Conservation (phyloP, 768 basidiomycete genomes). For the Trametes meyenii region DNA sequence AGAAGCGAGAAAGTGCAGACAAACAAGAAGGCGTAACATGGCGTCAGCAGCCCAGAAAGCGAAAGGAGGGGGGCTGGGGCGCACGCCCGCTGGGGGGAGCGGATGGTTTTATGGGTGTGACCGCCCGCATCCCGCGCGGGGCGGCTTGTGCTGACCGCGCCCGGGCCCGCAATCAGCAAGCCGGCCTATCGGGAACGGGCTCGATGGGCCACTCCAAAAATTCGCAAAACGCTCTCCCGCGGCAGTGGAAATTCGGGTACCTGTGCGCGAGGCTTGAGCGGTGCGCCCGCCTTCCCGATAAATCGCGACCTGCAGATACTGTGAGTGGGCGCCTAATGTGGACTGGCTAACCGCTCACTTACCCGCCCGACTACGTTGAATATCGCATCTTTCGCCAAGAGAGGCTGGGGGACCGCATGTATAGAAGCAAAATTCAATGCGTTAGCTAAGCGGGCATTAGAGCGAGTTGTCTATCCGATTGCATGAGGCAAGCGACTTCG, state of each 20-base stretch:
- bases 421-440: too few relatives aligned
- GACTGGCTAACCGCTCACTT: not conserved
- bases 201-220: not conserved
- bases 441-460: too few relatives aligned
- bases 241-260: not conserved
- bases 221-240: not conserved
- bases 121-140: not conserved
- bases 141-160: constrained; percentile 11
- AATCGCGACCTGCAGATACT: not conserved
- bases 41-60: not conserved
- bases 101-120: constrained; percentile 1
- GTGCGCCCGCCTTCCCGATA: not conserved
- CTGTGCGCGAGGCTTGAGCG: not conserved
- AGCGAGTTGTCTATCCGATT: too few relatives aligned
- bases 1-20: not conserved
- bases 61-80: not conserved
- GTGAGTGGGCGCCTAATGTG: not conserved
- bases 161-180: not conserved
- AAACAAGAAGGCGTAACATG: not conserved
- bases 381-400: not conserved
- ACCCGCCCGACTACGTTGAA: not conserved
- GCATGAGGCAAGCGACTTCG: too few relatives aligned
- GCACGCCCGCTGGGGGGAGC: not conserved
- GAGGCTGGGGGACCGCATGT: too few relatives aligned
- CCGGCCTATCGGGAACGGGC: constrained; percentile 1